A percentile compares a stretch with the other conserved stretches of the same genome.
Conservation (phyloP, 306 rosid species). For the Prunus davidiana region DNA sequence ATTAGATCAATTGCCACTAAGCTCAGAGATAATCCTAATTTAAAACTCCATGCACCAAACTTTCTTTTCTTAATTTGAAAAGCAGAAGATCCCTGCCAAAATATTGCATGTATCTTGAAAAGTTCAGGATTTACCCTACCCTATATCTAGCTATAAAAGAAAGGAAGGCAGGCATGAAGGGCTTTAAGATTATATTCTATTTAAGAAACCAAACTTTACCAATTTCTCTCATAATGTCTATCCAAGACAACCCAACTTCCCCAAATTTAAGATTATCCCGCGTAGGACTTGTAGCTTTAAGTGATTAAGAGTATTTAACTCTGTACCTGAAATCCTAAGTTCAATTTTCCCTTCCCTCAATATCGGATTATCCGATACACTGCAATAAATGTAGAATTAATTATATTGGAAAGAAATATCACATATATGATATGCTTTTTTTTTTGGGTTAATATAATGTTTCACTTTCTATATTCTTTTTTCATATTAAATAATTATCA, state of each 20-base stretch:
- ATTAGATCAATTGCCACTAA: constrained; percentile 25
- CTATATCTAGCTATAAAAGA: background rate
- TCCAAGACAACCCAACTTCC: background rate
- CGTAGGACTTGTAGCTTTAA: too few relatives aligned
- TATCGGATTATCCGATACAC: background rate
- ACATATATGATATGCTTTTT: background rate
- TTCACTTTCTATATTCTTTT: background rate
- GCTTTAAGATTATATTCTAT: background rate
- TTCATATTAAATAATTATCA: background rate
- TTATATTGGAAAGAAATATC: background rate
- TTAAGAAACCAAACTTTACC: background rate
- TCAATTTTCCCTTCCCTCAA: too few relatives aligned
- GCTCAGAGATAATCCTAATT: constrained; percentile 19
- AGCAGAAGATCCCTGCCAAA: constrained; percentile 23
- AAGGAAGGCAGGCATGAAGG: background rate
- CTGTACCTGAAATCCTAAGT: too few relatives aligned
- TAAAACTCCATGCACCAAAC: constrained; percentile 27
- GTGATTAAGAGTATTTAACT: too few relatives aligned
- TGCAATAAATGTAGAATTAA: background rate
- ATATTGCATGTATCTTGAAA: background rate
- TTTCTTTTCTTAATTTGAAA: constrained; percentile 18
- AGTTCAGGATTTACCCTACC: background rate
- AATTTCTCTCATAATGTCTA: background rate
- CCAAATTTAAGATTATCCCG: background rate
- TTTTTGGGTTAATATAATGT: background rate